A percentile compares a stretch with the other conserved stretches of the same genome.
phyloP scores from a whole-genome alignment of 306 rosid species.

The Ormosia semicastrata region DNA sequence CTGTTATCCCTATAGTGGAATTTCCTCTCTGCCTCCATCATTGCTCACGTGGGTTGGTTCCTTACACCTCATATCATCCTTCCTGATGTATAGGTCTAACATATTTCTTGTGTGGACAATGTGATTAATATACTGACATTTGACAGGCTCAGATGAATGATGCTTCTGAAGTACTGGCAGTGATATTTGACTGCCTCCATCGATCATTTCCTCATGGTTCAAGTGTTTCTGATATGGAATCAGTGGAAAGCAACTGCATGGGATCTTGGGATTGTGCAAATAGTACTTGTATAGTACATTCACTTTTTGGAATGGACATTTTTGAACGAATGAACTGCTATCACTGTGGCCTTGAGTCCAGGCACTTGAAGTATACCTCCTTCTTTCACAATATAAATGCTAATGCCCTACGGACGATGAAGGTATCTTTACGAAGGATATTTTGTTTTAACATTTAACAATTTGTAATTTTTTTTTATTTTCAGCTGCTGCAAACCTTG shows the following conservation, averaged over 20 bases:
- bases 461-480: background rate
- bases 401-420: slow-evolving; percentile 84
- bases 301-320: slow-evolving; percentile 89
- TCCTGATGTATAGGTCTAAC: background rate
- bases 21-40: too few species aligned
- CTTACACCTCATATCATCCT: too few species aligned
- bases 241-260: slow-evolving; percentile 59
- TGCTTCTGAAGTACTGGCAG: slow-evolving; percentile 94
- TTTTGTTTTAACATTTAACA: background rate
- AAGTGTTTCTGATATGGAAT: slow-evolving; percentile 59
- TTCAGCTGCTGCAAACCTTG: slow-evolving; percentile 25
- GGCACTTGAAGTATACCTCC: slow-evolving; percentile 87
- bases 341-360: slow-evolving; percentile 76
- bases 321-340: slow-evolving; percentile 89
- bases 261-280: slow-evolving; percentile 91
- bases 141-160: slow-evolving; percentile 98
- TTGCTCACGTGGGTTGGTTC: too few species aligned
- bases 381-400: slow-evolving; percentile 97
- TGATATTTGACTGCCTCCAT: slow-evolving; percentile 91
- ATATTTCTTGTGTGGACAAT: slow-evolving; percentile 18
- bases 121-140: slow-evolving; percentile 37
- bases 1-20: too few species aligned
- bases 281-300: slow-evolving; percentile 80
- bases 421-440: slow-evolving; percentile 49
- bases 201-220: slow-evolving; percentile 64